These are phyloP conservation scores for Abrus precatorius DNA, from an alignment of 306 rosid genomes.

Conservation along the genomic window DNA sequence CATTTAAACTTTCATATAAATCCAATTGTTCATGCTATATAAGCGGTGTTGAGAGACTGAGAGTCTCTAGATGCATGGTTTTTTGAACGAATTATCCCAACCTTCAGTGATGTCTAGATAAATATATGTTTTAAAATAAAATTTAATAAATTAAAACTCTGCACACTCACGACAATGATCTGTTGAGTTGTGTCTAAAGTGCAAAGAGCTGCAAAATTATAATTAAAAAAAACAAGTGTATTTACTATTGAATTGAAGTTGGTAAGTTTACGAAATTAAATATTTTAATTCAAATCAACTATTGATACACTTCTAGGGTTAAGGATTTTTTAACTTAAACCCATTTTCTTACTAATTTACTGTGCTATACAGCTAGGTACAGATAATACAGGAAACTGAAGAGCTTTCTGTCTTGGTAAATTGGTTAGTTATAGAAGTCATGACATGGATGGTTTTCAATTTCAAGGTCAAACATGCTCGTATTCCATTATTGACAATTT, in stretches of 20 bases:
- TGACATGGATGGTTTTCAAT: conserved; percentile 28
- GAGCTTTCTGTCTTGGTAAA: not conserved
- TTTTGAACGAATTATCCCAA: not conserved
- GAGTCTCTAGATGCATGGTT: not conserved
- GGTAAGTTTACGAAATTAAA: no score
- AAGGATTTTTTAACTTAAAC: no score
- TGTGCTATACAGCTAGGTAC: not conserved
- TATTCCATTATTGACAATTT: conserved; percentile 34
- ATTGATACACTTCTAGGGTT: no score
- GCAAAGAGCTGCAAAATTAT: no score
- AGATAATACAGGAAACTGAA: not conserved
- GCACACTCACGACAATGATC: not conserved
- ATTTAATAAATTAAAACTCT: not conserved
- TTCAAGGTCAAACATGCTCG: conserved; percentile 24
- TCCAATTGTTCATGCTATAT: not conserved
- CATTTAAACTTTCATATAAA: not conserved
- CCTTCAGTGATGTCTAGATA: not conserved
- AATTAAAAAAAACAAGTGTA: no score
- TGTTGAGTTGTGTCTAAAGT: no score
- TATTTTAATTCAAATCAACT: no score
- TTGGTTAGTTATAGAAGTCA: conserved; percentile 9
- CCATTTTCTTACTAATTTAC: no score
- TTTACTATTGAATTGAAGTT: no score
- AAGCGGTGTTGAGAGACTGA: not conserved
- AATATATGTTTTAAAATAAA: not conserved